Conservation (phyloP, 768 basidiomycete species). For the Leccinum imitatum region DNA sequence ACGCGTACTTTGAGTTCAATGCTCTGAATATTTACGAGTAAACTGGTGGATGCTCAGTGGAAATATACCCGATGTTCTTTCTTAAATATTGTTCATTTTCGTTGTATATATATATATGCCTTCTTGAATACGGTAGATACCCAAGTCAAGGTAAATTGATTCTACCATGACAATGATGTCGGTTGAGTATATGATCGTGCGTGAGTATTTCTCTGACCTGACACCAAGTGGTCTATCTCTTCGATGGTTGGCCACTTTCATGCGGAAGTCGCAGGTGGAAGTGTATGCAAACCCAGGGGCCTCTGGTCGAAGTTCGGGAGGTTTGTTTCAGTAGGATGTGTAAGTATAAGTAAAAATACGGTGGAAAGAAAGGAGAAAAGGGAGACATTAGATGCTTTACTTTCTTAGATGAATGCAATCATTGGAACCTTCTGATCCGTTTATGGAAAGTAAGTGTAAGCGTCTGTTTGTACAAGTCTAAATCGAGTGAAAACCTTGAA, state of each 20-base stretch:
- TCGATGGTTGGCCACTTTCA: too few species aligned
- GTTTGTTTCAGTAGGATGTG: background rate
- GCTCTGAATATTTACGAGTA: constrained; percentile 22
- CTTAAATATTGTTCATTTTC: too few species aligned
- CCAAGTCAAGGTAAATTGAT: background rate
- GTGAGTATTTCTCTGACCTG: background rate
- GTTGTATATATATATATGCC: background rate
- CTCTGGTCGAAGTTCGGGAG: background rate
- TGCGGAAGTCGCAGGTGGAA: too few species aligned
- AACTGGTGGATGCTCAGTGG: background rate
- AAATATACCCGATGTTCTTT: background rate
- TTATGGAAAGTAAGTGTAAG: background rate
- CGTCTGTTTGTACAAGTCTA: constrained; percentile 1
- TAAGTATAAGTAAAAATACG: too few species aligned
- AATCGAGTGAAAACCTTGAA: background rate
- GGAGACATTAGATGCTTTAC: too few species aligned
- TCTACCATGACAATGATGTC: background rate
- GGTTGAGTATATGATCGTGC: background rate
- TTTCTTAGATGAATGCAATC: too few species aligned
- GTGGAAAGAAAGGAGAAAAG: background rate
- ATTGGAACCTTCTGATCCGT: background rate
- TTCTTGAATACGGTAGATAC: background rate
- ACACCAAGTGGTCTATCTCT: too few species aligned
- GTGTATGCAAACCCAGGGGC: background rate
- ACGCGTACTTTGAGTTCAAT: constrained; percentile 27